A percentile compares a stretch with the other conserved stretches of the same genome.
These are phyloP conservation scores for Erythrobasidium hasegawianum DNA, from an alignment of 1,284 basidiomycete species.

Conservation along the genomic window DNA sequence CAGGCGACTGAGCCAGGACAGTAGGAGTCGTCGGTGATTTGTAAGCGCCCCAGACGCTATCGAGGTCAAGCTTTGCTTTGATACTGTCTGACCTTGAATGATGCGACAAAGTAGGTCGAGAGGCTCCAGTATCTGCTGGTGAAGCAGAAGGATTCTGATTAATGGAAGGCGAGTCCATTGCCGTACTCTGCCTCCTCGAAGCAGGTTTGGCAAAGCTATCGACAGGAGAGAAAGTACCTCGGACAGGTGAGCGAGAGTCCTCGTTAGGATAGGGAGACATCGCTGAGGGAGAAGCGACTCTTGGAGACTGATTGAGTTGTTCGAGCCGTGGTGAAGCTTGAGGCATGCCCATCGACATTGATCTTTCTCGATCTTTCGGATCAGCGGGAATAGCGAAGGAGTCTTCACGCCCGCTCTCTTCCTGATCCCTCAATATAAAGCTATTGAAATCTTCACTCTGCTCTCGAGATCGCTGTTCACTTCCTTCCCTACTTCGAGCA, in stretches of 20 bases:
- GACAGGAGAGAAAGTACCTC: slow-evolving; percentile 6
- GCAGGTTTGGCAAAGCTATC: background rate
- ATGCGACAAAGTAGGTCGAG: slow-evolving; percentile 17
- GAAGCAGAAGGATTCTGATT: background rate
- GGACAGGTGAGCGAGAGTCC: background rate
- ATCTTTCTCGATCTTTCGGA: slow-evolving; percentile 17
- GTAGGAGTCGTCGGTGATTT: slow-evolving; percentile 9
- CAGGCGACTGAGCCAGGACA: background rate
- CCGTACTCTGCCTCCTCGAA: background rate
- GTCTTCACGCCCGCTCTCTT: slow-evolving; percentile 24
- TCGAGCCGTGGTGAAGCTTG: background rate
- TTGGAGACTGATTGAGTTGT: background rate
- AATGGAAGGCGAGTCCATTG: slow-evolving; percentile 1
- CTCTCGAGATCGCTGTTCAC: too few relatives aligned
- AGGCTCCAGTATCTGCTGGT: background rate
- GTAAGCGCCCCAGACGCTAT: slow-evolving; percentile 20
- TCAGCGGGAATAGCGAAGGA: background rate
- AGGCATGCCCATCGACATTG: slow-evolving; percentile 8
- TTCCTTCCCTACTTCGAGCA: too few relatives aligned
- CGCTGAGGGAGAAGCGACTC: slow-evolving; percentile 16
- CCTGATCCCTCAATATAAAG: slow-evolving; percentile 23
- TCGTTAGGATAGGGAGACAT: slow-evolving; percentile 3
- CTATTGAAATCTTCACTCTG: background rate
- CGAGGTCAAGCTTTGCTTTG: slow-evolving; percentile 25
- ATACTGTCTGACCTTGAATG: slow-evolving; percentile 29